A percentile compares a stretch with the other conserved stretches of the same genome.
Conservation (phyloP, 2,329 filamentous ascomycete species). For the Aureobasidium namibiae region DNA sequence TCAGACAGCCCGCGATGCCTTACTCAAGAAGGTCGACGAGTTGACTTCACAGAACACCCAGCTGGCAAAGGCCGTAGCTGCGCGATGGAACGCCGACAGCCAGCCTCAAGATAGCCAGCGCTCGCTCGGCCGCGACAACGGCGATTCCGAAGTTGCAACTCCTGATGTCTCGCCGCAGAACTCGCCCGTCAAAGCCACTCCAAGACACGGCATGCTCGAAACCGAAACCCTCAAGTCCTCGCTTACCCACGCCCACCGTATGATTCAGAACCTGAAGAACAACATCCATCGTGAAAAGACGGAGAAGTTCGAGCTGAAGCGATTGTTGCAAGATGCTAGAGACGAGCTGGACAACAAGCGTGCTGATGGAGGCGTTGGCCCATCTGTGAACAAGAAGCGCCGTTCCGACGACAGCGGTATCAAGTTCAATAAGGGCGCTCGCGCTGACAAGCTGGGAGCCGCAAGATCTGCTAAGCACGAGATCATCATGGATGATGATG, state of each 20-base stretch:
- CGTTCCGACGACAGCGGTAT: constrained; percentile 49
- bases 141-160: constrained; percentile 47
- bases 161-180: constrained; percentile 85
- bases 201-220: constrained; percentile 84
- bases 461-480: constrained; percentile 68
- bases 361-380: constrained; percentile 40
- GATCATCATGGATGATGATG: constrained; percentile 67
- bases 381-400: constrained; percentile 44
- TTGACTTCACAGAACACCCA: constrained; percentile 84
- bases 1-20: constrained; percentile 66
- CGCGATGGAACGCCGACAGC: constrained; percentile 45
- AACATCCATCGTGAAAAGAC: constrained; percentile 97
- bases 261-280: constrained; percentile 90
- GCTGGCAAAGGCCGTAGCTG: constrained; percentile 73
- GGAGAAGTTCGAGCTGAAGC: constrained; percentile 90
- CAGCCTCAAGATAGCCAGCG: constrained; percentile 29
- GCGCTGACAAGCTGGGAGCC: constrained; percentile 66
- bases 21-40: constrained; percentile 83
- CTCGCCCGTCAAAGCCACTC: constrained; percentile 85
- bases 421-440: constrained; percentile 70
- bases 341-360: constrained; percentile 75
- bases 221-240: constrained; percentile 93
- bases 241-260: constrained; percentile 85
- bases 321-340: constrained; percentile 87
- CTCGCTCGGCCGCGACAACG: constrained; percentile 57